Evolutionary conservation across 805 yeast species (phyloP), one percentile per base, ranked within the genome.

Genomic region (Kluyveromyces wickerhamii): DNA sequence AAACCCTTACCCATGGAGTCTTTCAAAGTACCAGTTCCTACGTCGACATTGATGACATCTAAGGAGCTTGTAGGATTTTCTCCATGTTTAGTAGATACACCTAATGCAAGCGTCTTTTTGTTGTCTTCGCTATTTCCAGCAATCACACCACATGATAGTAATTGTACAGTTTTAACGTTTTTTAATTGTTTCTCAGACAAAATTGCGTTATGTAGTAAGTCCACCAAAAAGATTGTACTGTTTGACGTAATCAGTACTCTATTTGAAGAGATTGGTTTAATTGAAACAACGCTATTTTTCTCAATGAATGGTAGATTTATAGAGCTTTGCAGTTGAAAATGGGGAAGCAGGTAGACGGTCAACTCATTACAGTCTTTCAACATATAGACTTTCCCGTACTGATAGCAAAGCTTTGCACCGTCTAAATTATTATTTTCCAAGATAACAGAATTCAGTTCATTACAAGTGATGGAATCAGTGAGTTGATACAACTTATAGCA

Each of bases 1-100:
- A 59, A 62, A 24, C 79, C 72, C 48, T 76, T 80, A 18, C 88
- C 88, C 19, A 84, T 52, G 9, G 83, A 74, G 45, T 82, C 87
- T 39, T 74, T 71, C 39, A 84, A 63, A 33, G 71, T 72, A 47
- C 84, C 83, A 23, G 72, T 59, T 4, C 92, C 94, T 22, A 77
- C 73, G 40, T 78, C 73, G 24, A 79, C 52, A 22, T 59, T 59
- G 23, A 57, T 44, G 5, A 57, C 42, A 32, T 57, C 62, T 26
- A 59, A 39, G 9, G 57, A 43, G 16, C 57, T 50, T 5, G 47
- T 41, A 17, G 57, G 48, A 18, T 45, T 52, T 21, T 45, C 22
- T 13, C 51, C 54, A 21, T 43, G 43, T 34, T 53, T 53, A 1
- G 54, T 51, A 1, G 59, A 48, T 15, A 54, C 58, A 35, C 57